Evolutionary conservation across 2,329 filamentous ascomycete genomes (phyloP), one percentile per base, ranked within the genome.

Genomic region (Colletotrichum tamarilloi): DNA sequence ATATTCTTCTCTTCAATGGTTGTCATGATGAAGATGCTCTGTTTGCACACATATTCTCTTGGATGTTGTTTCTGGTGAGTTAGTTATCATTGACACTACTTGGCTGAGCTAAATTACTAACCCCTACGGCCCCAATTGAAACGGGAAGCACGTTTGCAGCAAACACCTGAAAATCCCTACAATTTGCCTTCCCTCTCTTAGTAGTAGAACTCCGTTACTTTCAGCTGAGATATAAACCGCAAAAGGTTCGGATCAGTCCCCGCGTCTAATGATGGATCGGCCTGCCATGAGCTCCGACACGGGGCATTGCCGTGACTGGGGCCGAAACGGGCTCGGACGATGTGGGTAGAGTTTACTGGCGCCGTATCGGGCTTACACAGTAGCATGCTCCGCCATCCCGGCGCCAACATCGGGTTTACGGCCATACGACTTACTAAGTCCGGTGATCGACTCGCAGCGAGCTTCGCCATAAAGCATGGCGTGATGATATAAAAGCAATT

Each of bases 1-100:
- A 74, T 68, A 14, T 59, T 55, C 2, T 58, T 63, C 30, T 52
- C 42, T 19, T 72, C 35, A 30, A 74, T 30, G 19, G 62, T 63
- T 4, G 58, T n/a, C 72, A 74, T 74, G 49, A 12, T 38, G 49
- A 26, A 35, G 55, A 14, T 53, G 55, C 16, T 38, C 9, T 38
- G 19, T 30, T 42, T 49, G 42, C 19, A n/a, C 19, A 26, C 66
- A 58, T 73, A 42, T 30, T 73, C 32, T 38, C 26, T 68, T 1
- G 52, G 28, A 35, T 22, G 32, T 24, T 35, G 26, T 35, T 32
- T 14, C 32, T 35, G 46, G 28, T n/a, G 16, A 12, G 46, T 24
- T 60, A n/a, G 26, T 52, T 49, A 49, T 32, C 38, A 19, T 6
- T 19, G 16, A 42, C 38, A 42, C 16, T 35, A 8, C n/a, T n/a